phyloP scores from a whole-genome alignment of 352 stramenopile species.

The Globisporangium barbulae region DNA sequence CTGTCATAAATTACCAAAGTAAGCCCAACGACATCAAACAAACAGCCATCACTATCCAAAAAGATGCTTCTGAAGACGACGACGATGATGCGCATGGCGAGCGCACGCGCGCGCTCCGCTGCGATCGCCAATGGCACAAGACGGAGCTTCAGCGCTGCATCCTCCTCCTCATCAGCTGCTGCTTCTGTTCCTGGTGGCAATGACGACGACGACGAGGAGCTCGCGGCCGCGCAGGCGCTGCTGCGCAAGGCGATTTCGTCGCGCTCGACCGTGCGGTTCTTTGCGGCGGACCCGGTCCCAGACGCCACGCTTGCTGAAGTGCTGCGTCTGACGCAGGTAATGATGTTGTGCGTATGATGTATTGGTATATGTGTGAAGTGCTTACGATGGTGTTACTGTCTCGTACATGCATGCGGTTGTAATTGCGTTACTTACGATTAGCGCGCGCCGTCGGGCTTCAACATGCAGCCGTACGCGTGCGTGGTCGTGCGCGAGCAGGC shows the following conservation, averaged over 20 bases:
- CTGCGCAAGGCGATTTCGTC: conserved; percentile 14
- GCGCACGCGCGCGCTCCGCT: background rate
- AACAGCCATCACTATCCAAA: background rate
- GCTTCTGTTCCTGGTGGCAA: background rate
- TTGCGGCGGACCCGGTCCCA: conserved; percentile 26
- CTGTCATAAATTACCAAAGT: too few relatives aligned
- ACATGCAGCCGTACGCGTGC: conserved; percentile 76
- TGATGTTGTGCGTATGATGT: background rate
- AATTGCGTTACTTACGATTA: conserved; percentile 13
- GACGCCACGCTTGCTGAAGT: conserved; percentile 62
- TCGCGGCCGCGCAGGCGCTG: conserved; percentile 4
- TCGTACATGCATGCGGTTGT: background rate
- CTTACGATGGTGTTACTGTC: background rate
- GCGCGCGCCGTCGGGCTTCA: conserved; percentile 77
- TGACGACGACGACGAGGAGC: background rate
- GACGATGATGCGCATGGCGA: conserved; percentile 1
- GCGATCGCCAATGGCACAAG: background rate
- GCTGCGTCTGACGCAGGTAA: conserved; percentile 59
- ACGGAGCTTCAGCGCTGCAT: background rate
- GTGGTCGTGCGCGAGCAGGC: conserved; percentile 68
- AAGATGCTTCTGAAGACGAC: background rate
- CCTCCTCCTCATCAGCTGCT: background rate
- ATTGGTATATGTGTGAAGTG: background rate
- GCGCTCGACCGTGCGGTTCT: conserved; percentile 16
- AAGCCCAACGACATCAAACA: background rate